These are phyloP conservation scores for Cyberlindnera subsufficiens DNA, from an alignment of 805 yeast species.

Conservation along the genomic window DNA sequence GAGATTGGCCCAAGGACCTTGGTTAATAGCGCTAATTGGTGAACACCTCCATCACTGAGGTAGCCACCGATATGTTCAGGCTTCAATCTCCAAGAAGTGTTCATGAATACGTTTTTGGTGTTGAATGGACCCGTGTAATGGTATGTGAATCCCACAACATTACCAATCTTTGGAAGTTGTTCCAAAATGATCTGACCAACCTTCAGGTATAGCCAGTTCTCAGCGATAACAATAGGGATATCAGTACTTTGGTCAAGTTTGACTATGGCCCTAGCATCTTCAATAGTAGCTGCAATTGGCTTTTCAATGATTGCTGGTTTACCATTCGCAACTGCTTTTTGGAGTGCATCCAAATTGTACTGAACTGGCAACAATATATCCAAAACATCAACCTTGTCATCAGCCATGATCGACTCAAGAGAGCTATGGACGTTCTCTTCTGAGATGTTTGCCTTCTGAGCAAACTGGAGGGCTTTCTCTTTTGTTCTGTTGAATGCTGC, in stretches of 20 bases:
- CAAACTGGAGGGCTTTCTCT: constrained; percentile 78
- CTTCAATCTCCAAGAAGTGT: constrained; percentile 79
- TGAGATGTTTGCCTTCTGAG: constrained; percentile 50
- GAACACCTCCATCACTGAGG: constrained; percentile 94
- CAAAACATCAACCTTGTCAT: constrained; percentile 64
- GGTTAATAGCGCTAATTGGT: constrained; percentile 83
- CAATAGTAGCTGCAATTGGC: constrained; percentile 84
- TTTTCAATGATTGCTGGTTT: constrained; percentile 85
- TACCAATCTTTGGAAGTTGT: constrained; percentile 67
- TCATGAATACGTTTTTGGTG: constrained; percentile 50
- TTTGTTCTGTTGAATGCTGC: constrained; percentile 83
- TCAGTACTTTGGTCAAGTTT: constrained; percentile 53
- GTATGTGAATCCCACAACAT: constrained; percentile 61
- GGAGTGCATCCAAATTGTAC: constrained; percentile 61
- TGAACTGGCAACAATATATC: constrained; percentile 92
- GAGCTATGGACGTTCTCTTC: constrained; percentile 29
- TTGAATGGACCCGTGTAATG: constrained; percentile 71
- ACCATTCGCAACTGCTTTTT: constrained; percentile 61
- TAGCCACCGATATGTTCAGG: constrained; percentile 94
- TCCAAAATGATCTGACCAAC: constrained; percentile 50
- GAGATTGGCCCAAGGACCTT: constrained; percentile 73
- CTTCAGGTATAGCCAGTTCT: constrained; percentile 77
- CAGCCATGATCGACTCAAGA: constrained; percentile 42
- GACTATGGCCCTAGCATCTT: constrained; percentile 78
- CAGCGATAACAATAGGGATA: constrained; percentile 71